Evolutionary conservation across 495 filamentous ascomycete genomes (phyloP), one percentile per base, ranked within the genome.

Genomic region (Aspergillus taichungensis): DNA sequence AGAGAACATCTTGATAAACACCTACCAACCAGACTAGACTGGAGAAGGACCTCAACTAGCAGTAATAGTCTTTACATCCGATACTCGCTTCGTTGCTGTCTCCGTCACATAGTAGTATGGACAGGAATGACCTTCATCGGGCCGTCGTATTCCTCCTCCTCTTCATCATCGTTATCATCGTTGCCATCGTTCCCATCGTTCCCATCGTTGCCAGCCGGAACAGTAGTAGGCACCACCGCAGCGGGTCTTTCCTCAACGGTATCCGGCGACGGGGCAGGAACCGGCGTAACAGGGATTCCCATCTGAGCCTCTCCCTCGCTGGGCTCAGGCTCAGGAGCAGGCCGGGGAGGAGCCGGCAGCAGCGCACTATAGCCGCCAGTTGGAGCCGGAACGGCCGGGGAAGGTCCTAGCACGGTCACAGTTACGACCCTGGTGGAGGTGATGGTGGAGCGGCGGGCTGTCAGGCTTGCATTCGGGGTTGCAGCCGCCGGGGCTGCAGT

Each of bases 121-220:
- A 56, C 45, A 27, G 61, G 61, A 35, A 53, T 45, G 36, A 64
- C 43, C 10, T 41, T 53, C 38, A 61, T 44, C 6, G 40, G 29
- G 10, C 43, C 51, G 34, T n/a, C 36, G 34, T 50, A 43, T 11
- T 43, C 38, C 6, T 45, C 45, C 12, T 14, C 43, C 6, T 34
- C 37, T 9, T 24, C 18, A 8, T 27, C 14, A 11, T 42, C 51
- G 2, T 27, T 28, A 13, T 24, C 18, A 24, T 4, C 18, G 18
- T 24, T 4, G 4, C 4, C 18, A 24, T 24, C n/a, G n/a, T n/a
- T n/a, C n/a, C n/a, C 14, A 11, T 42, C 51, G 2, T 27, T 28
- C 12, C 4, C 18, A 24, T 4, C 18, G 18, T 24, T 4, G 4
- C 4, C 18, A 24, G 1, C 18, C 18, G 18, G 18, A 24, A 4